These are phyloP conservation scores for Candida gorgasii DNA, from an alignment of 805 yeast genomes.

Conservation along the genomic window DNA sequence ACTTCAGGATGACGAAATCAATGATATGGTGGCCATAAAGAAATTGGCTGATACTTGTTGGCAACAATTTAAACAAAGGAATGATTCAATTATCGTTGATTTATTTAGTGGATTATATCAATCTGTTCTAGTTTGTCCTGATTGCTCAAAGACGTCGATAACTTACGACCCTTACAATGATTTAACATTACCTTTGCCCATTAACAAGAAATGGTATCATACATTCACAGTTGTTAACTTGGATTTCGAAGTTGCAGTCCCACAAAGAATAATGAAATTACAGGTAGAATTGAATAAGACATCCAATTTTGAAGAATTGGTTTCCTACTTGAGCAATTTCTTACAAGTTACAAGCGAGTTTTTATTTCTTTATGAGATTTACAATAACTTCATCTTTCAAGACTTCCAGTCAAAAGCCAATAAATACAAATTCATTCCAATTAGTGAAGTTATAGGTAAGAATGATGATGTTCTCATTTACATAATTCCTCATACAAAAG, in stretches of 20 bases:
- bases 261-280: conserved; percentile 34
- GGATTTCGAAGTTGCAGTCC: conserved; percentile 10
- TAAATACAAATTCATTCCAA: conserved; percentile 58
- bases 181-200: conserved; percentile 85
- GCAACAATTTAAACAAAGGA: conserved; percentile 75
- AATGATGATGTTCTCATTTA: conserved; percentile 70
- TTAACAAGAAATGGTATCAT: conserved; percentile 69
- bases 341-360: conserved; percentile 27
- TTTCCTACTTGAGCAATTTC: conserved; percentile 57
- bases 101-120: conserved; percentile 89
- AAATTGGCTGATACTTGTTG: conserved; percentile 74
- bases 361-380: conserved; percentile 46
- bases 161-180: conserved; percentile 95
- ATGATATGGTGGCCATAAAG: conserved; percentile 52
- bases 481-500: conserved; percentile 45
- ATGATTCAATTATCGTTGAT: conserved; percentile 83
- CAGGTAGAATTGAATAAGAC: conserved; percentile 75
- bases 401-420: conserved; percentile 62
- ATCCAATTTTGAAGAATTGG: conserved; percentile 63
- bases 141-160: conserved; percentile 72
- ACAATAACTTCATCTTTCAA: conserved; percentile 65
- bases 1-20: conserved; percentile 58
- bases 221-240: conserved; percentile 64
- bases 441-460: conserved; percentile 63
- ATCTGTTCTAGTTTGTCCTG: conserved; percentile 87